Base-by-base conservation (phyloP, 257 asterid genomes). In the Fraxinus americana region DNA sequence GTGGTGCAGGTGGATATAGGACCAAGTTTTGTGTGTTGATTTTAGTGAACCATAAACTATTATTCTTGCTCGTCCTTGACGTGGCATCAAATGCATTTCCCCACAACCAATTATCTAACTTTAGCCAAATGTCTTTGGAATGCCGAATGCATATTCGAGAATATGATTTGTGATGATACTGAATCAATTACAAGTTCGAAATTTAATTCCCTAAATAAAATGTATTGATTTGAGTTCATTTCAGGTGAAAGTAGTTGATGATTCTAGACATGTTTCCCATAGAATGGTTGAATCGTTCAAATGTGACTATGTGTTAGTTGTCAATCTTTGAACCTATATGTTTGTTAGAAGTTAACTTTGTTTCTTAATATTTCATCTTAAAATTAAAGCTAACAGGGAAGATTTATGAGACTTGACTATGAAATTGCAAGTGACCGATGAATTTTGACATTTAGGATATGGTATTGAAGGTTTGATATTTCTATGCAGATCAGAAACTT, bases 201-300 rank as follows among this genome's bases (percentile, higher is more conserved):
- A 12, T 45, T 45, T 14, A 52, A 19, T 19, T 17, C 23, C 63
- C 63, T 19, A 52, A 63, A 39, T 39, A 9, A 39, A 38, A 8
- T 63, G 17, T 43, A 34, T 16, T 74, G 75, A 34, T 45, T 21
- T n/a, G 50, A 43, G 2, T 41, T 77, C 74, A 45, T 67, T 86
- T 79, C 90, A 93, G 97, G 89, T 92, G 82, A 92, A 80, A 85
- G 61, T 89, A 48, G 83, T 95, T 43, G 93, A 89, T 85, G 97
- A 93, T 75, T 78, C 92, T 6, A 88, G 98, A 84, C 91, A 96
- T 43, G 86, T 88, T 63, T 83, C 88, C 17, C 92, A 83, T 23
- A 90, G 84, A 83, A 41, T 92, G 59, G 86, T 76, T 59, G 98
- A 90, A 71, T 87, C 97, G 2, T 39, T 39, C 45, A 8, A 39